Evolutionary conservation across 1,139 yeast genomes (phyloP).

Genomic region (Chernovozyma aurita): DNA sequence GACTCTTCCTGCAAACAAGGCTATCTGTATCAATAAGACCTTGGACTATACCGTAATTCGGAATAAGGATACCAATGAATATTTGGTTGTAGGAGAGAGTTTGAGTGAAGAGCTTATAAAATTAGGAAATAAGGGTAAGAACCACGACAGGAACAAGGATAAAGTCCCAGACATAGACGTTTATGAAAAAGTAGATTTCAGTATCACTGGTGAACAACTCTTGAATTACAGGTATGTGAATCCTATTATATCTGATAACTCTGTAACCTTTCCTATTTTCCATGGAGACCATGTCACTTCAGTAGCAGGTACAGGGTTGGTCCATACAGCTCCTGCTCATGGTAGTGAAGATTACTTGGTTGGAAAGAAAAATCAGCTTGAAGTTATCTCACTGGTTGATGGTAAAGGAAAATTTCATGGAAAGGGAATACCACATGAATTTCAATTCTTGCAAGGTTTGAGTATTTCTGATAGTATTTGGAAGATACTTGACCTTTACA

Average conservation of each 20-base stretch:
- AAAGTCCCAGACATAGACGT: constrained; percentile 46
- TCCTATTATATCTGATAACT: constrained; percentile 40
- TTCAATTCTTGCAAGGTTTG: constrained; percentile 43
- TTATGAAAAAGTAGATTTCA: constrained; percentile 21
- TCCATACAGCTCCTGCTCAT: constrained; percentile 97
- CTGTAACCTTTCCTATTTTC: constrained; percentile 50
- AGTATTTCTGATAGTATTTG: constrained; percentile 51
- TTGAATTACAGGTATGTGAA: constrained; percentile 46
- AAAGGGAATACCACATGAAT: constrained; percentile 39
- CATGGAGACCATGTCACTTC: constrained; percentile 82
- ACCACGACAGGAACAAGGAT: constrained; percentile 38
- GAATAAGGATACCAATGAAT: constrained; percentile 31
- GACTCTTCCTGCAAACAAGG: constrained; percentile 88
- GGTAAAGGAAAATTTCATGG: constrained; percentile 60
- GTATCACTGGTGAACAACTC: constrained; percentile 43
- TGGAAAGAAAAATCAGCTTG: constrained; percentile 55
- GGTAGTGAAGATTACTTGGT: constrained; percentile 89
- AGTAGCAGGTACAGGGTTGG: constrained; percentile 88
- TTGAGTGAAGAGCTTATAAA: constrained; percentile 29
- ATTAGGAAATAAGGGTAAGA: constrained; percentile 20
- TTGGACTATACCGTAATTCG: constrained; percentile 55
- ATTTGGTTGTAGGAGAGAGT: constrained; percentile 47
- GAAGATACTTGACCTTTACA: constrained; percentile 34
- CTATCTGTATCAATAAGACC: constrained; percentile 66
- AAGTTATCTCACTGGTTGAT: constrained; percentile 74